Conservation (phyloP, 345 rosid genomes). For the Ceriops tagal region DNA sequence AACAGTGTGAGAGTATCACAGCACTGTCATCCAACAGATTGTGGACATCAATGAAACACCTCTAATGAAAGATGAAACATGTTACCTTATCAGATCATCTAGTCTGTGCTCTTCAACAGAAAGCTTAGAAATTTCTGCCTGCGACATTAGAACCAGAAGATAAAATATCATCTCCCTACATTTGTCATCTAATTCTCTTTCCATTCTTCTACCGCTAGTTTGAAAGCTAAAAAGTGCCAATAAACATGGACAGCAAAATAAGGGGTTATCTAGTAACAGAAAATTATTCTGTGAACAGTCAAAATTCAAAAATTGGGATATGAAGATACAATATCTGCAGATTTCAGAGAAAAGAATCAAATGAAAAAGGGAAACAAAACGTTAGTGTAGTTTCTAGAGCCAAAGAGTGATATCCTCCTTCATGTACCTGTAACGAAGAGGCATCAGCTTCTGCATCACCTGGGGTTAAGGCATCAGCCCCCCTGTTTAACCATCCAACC, state of each 20-base stretch:
- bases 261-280: too few species aligned
- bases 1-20: conserved; percentile 37
- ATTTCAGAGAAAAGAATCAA: too few species aligned
- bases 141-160: conserved; percentile 26
- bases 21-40: conserved; percentile 23
- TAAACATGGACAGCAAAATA: too few species aligned
- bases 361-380: background rate
- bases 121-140: conserved; percentile 78
- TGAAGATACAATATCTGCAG: too few species aligned
- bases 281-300: too few species aligned
- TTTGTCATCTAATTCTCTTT: background rate
- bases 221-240: too few species aligned
- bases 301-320: too few species aligned
- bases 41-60: conserved; percentile 14
- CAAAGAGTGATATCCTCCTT: conserved; percentile 11
- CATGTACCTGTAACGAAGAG: conserved; percentile 61
- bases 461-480: conserved; percentile 58
- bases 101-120: conserved; percentile 58
- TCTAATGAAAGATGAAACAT: conserved; percentile 23
- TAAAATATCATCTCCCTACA: conserved; percentile 11
- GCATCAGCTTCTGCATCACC: conserved; percentile 53
- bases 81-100: conserved; percentile 82
- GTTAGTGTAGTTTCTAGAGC: background rate
- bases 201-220: background rate
- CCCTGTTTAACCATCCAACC: conserved; percentile 54